A percentile compares a stretch with the other conserved stretches of the same genome.
Conservation (phyloP, 2,329 filamentous ascomycete species). For the Dactylella cylindrospora region DNA sequence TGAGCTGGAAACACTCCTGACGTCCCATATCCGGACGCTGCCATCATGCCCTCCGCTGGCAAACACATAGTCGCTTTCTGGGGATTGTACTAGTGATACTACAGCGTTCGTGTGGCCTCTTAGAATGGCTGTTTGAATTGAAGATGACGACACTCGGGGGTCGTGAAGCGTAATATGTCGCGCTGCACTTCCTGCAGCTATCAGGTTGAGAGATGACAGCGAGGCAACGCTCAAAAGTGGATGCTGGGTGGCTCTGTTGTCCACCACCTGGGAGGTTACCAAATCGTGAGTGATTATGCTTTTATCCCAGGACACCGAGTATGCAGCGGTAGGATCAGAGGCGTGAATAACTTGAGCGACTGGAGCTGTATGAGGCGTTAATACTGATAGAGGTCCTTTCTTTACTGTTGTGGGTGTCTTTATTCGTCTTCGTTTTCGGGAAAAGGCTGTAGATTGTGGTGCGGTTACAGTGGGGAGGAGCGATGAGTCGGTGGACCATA, state of each 20-base stretch:
- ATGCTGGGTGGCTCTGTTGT: conserved; percentile 79
- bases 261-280: conserved; percentile 74
- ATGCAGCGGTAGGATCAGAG: conserved; percentile 83
- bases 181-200: conserved; percentile 57
- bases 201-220: conserved; percentile 65
- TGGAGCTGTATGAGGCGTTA: conserved; percentile 70
- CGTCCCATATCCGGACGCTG: conserved; percentile 90
- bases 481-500: conserved; percentile 82
- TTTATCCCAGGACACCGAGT: conserved; percentile 89
- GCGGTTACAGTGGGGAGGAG: conserved; percentile 62
- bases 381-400: conserved; percentile 74
- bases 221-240: conserved; percentile 77
- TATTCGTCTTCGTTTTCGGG: conserved; percentile 73
- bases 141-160: conserved; percentile 73
- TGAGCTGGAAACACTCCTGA: conserved; percentile 61
- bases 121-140: conserved; percentile 61
- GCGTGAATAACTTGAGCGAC: conserved; percentile 84
- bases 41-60: conserved; percentile 90
- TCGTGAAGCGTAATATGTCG: conserved; percentile 94
- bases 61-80: conserved; percentile 74
- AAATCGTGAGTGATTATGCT: conserved; percentile 88
- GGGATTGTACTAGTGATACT: conserved; percentile 62
- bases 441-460: conserved; percentile 58
- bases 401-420: conserved; percentile 65
- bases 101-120: conserved; percentile 54